Evolutionary conservation across 768 basidiomycete species (phyloP).

Genomic region (Boletus tomentosulus): DNA sequence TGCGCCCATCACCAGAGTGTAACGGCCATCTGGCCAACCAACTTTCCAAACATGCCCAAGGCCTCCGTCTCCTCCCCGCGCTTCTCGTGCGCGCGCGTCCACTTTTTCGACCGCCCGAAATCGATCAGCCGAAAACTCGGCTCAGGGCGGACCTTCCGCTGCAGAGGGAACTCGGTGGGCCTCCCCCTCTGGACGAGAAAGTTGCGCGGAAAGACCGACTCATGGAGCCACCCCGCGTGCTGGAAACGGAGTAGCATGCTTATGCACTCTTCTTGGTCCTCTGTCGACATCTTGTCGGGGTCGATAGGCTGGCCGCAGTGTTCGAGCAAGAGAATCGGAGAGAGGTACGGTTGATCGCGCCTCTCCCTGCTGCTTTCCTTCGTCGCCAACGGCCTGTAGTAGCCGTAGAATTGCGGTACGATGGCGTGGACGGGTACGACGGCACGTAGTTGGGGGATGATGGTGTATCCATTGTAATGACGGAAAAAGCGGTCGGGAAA

Average conservation of each 20-base stretch:
- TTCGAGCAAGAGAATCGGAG: constrained; percentile 45
- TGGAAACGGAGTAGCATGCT: constrained; percentile 42
- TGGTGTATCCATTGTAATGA: constrained; percentile 25
- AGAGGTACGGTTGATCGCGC: constrained; percentile 16
- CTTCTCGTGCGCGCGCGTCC: neutral
- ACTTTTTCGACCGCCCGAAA: constrained; percentile 39
- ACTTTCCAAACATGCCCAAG: constrained; percentile 2
- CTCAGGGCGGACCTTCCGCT: constrained; percentile 4
- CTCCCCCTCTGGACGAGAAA: constrained; percentile 42
- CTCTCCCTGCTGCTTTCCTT: neutral
- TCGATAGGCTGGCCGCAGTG: constrained; percentile 40
- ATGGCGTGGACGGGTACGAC: constrained; percentile 48
- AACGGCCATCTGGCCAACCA: neutral
- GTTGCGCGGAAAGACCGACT: constrained; percentile 41
- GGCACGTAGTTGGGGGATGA: constrained; percentile 28
- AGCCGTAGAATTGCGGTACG: constrained; percentile 64
- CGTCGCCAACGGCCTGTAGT: constrained; percentile 36
- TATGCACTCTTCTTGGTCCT: constrained; percentile 39
- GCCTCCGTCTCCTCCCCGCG: neutral
- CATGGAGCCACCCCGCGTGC: constrained; percentile 34
- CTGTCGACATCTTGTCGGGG: constrained; percentile 25
- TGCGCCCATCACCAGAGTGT: neutral
- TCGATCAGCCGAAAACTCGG: constrained; percentile 49
- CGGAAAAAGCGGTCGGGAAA: constrained; percentile 28
- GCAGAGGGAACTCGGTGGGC: constrained; percentile 26